phyloP scores from a whole-genome alignment of 139 green algal genomes.

The Limnomonas spitsbergensis region DNA sequence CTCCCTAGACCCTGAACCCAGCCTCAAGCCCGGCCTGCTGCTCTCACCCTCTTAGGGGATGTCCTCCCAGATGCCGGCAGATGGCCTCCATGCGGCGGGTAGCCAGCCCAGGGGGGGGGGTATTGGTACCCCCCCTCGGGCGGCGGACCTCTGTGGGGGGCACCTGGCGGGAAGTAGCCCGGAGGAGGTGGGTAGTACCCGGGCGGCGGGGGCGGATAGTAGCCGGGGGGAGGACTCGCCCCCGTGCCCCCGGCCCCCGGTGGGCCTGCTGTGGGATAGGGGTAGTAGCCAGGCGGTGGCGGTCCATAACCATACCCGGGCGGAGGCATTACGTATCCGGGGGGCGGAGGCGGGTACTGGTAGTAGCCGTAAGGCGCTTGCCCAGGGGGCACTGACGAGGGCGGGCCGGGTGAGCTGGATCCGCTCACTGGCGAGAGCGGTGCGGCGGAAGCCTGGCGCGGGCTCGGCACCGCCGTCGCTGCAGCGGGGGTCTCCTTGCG shows the following conservation, averaged over 20 bases:
- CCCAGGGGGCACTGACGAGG: too few relatives aligned
- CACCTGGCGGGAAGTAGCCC: neutral
- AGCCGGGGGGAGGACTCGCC: neutral
- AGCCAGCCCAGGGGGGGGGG: too few relatives aligned
- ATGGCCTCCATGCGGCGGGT: too few relatives aligned
- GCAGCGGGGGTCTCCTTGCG: neutral
- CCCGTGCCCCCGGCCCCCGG: neutral
- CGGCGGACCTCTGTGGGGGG: too few relatives aligned
- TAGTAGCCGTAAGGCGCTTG: neutral
- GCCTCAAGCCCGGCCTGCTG: too few relatives aligned
- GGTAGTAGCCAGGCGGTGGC: conserved; percentile 4
- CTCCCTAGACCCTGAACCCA: too few relatives aligned
- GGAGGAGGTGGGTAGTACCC: neutral
- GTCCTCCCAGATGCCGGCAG: too few relatives aligned
- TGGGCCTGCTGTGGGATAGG: neutral
- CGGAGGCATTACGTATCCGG: neutral
- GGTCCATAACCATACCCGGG: conserved; percentile 13
- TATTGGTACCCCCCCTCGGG: too few relatives aligned
- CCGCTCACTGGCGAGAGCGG: neutral
- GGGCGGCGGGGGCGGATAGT: neutral
- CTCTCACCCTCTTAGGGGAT: too few relatives aligned
- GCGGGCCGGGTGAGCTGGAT: too few relatives aligned
- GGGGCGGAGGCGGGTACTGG: neutral
- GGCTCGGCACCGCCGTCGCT: neutral
- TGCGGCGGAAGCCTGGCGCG: neutral